phyloP scores from a whole-genome alignment of 306 rosid species.

The Dalbergia cultrata region DNA sequence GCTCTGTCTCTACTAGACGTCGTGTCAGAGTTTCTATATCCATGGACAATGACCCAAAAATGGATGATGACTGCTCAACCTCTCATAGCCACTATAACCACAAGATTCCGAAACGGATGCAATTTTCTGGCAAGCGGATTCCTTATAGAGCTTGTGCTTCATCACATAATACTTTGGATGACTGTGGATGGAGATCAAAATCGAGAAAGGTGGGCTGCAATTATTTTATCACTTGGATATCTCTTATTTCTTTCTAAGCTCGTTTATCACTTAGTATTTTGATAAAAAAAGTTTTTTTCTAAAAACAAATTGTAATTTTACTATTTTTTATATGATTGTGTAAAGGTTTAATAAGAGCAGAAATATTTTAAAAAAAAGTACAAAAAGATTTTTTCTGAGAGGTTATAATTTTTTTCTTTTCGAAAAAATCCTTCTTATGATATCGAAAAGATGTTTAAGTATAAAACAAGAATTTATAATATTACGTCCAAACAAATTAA shows the following conservation, averaged over 20 bases:
- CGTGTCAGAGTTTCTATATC: conserved; percentile 65
- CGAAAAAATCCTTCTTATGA: no score
- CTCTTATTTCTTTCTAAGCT: background rate
- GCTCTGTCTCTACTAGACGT: conserved; percentile 75
- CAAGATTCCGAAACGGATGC: conserved; percentile 62
- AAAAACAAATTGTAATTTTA: no score
- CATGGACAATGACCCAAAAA: conserved; percentile 76
- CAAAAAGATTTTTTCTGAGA: no score
- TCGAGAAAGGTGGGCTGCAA: conserved; percentile 74
- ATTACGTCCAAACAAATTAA: no score
- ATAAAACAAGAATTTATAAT: no score
- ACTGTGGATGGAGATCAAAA: conserved; percentile 78
- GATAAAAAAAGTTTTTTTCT: no score
- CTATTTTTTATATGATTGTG: background rate
- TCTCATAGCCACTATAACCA: conserved; percentile 67
- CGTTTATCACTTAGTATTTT: no score
- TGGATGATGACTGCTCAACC: conserved; percentile 87
- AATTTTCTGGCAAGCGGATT: conserved; percentile 91
- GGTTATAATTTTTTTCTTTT: no score
- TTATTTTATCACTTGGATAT: background rate
- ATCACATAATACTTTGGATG: conserved; percentile 65
- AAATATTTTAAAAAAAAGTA: no score
- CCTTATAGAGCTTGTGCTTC: conserved; percentile 67
- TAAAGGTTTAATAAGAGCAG: no score
- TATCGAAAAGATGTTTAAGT: no score